Base-by-base conservation (phyloP, 2,329 filamentous ascomycete species). In the Teratosphaeria epicoccoides region DNA sequence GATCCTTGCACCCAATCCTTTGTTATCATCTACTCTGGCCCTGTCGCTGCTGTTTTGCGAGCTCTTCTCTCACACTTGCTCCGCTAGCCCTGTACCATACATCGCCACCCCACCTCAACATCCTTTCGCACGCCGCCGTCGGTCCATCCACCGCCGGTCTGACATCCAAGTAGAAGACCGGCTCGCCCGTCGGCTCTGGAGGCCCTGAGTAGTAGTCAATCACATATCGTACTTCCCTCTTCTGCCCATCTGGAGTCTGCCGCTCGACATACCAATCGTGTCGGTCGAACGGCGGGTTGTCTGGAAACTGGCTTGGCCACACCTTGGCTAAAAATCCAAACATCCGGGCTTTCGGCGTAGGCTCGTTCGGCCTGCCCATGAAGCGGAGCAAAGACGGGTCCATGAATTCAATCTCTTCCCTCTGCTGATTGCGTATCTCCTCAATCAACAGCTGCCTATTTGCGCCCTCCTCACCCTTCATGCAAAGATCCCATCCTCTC, bases 191-290 rank as follows among this genome's bases (percentile, higher is more conserved):
- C 2, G 84, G 81, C 63, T 94, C 88, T 1, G 86, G 84, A 23
- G 84, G 83, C 5, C 83, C 91, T 28, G 85, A 84, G 70, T 97
- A 97, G 71, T 95, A 97, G 70, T 98, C 93, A 67, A 98, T 98
- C 51, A 98, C 82, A 68, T 98, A 98, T 63, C 93, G 82, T 45
- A 96, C 76, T 73, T 96, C 84, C 66, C 84, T 85, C 62, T 75
- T 76, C 53, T 83, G 68, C 24, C 87, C 87, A 50, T 83, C 76
- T 4, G 75, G 72, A 47, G 79, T 71, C 28, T 84, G 78, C 56
- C 93, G 79, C 58, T 87, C 79, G 43, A 98, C 87, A 66, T 85
- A 97, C 93, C 93, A 98, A 68, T 98, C 93, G 68, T 98, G 93
- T 55, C 93, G 82, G 70, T 98, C 93, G 63, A 98, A 98, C 1